Base-by-base conservation (phyloP, 139 green algal species). In the Auxenochlorella protothecoides region DNA sequence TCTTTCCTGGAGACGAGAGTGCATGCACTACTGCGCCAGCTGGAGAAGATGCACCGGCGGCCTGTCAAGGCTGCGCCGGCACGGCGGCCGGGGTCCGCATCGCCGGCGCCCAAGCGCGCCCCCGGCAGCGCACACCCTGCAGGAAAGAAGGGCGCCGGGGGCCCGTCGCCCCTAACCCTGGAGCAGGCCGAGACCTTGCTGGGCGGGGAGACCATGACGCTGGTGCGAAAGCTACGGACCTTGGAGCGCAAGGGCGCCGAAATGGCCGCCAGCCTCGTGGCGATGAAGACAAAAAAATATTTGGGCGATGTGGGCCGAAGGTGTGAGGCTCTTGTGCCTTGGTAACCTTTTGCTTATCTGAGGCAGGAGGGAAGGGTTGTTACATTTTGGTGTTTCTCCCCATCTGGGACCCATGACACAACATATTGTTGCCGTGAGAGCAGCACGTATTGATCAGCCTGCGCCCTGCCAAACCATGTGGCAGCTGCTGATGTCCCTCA, bases 1-100 rank as follows among this genome's bases (percentile, higher is more conserved):
- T 91, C 88, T 1, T 89, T 97, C 69, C 68, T 97, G 63, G 91
- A 97, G 78, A 94, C 90, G 2, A 83, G 92, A 0, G 89, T 81
- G 11, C 74, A 87, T n/a, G 85, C 79, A 13, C 84, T 97, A 59
- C 78, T 97, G 69, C 83, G 84, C 12, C 92, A 94, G 80, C 78
- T 94, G 79, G 69, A 80, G 55, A 80, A 80, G 65, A 54, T 72
- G 15, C 54, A 68, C n/a, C 64, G 59, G 59, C 59, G 13, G 59
- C 12, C 27, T 1, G 27, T 44, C 27, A 44, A 44, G 27, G 27
- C 27, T 44, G 27, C 27, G 27, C 27, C 27, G 27, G 27, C 27
- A 44, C 27, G 27, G 27, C 27, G 27, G 27, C 27, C 27, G 27
- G 27, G 59, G 59, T 64, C 59, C 59, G 12, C 59, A 64, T 64